Evolutionary conservation across 2,329 filamentous ascomycete species (phyloP), one percentile per base, ranked within the genome.

Genomic region (Phaeosphaeria sp.): DNA sequence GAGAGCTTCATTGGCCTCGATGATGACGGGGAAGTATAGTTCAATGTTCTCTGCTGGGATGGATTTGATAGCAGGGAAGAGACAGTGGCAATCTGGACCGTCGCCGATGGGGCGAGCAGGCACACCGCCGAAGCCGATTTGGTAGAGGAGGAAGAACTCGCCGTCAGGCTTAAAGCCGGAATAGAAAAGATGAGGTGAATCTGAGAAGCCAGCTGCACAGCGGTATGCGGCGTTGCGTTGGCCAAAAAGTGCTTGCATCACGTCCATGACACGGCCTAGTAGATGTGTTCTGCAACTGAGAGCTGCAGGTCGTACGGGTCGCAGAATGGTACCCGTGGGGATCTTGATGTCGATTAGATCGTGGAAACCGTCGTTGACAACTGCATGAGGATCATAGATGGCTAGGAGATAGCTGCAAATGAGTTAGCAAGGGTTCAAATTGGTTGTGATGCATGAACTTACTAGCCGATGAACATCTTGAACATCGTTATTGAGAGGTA

Each of bases 351-450:
- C 80, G 52, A 83, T 75, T 6, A 83, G 73, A 46, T 83, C 81
- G 58, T 83, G 81, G 67, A 83, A 82, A 13, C 81, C 81, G 55
- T 83, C 81, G 59, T 84, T 84, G 62, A 83, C 81, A 13, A 83
- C 77, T 22, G 77, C 79, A 20, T 81, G 77, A 0, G 81, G 81
- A 25, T 81, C 81, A 36, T 80, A 80, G 1, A 82, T 79, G 1
- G 81, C 80, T n/a, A 83, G 75, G 2, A 83, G 72, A 55, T 79
- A 80, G 13, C 30, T 36, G 30, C 13, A 15, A 36, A 36, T 36
- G 9, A 36, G 30, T 36, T 15, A 36, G 30, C 13, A 13, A 13
- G 9, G 13, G 30, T 36, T 11, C 9, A 36, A 36, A 36, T 15
- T 13, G 7, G 11, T 36, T 11, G 13, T 36, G 30, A 36, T 36